Base-by-base conservation (phyloP, 2,329 filamentous ascomycete genomes). In the Pseudocercospora eumusae region DNA sequence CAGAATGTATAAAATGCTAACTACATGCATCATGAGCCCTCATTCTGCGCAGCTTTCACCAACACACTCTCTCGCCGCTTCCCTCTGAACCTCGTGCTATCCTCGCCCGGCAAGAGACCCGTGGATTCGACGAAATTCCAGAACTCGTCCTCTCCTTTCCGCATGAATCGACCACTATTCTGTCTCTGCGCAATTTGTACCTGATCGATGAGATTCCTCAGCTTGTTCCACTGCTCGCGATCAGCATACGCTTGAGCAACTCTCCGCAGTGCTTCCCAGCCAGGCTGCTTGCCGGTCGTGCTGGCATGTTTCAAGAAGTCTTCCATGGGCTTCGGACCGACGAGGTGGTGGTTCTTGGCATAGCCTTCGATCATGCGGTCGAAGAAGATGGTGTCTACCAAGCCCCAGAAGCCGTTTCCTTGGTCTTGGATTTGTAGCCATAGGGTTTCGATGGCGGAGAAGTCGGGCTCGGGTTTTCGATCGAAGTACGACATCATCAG, bases 281-380 rank as follows among this genome's bases (percentile, higher is more conserved):
- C 73, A 0, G 79, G 79, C 11, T 74, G 68, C 63, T 76, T 77
- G 8, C 79, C 76, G 13, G 76, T 71, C 28, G 66, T 71, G 1
- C 71, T 69, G 75, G 80, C 78, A 28, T 70, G 71, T 49, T 52
- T 69, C 28, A 82, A 70, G 49, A 80, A 76, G 5, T 69, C 69
- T 70, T 81, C 76, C 74, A 79, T 77, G 49, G 75, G 78, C 33
- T 73, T 73, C 0, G 81, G 75, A 61, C 87, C 81, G 50, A 83
- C 83, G 9, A 78, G 75, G 42, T 61, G 60, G 53, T 74, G 72
- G 45, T 70, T 60, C 11, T 75, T 67, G 7, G 88, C 84, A 72
- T 88, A 91, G 1, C 88, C 88, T 70, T 86, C 84, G 65, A 92
- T 83, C 64, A 89, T 80, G 57, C 87, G 83, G 74, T 91, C 88